Evolutionary conservation across 129 eudicot species (phyloP).

Genomic region (Flaveria robusta): DNA sequence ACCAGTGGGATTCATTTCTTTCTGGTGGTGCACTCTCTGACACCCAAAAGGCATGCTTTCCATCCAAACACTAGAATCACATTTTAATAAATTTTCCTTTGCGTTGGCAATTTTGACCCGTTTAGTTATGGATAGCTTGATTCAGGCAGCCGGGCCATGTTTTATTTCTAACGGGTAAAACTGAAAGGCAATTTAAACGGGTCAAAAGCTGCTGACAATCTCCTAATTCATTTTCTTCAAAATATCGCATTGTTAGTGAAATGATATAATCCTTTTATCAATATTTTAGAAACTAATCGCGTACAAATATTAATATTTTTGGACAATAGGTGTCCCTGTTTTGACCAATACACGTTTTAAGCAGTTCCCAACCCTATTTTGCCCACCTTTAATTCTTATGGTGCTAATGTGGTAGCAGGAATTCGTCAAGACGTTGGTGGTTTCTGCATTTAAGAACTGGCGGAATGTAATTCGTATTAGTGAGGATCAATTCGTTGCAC

Average conservation of each 20-base stretch:
- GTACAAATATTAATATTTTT: not conserved
- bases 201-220: not conserved
- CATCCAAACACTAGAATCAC: constrained; percentile 7
- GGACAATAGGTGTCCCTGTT: not conserved
- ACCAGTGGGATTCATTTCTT: constrained; percentile 22
- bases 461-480: constrained; percentile 34
- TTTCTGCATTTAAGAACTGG: constrained; percentile 49
- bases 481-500: constrained; percentile 24
- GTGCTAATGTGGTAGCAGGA: constrained; percentile 43
- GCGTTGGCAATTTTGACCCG: not conserved
- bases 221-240: not conserved
- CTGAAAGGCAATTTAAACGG: not conserved
- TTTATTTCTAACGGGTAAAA: not conserved
- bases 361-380: not conserved
- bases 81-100: not conserved
- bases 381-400: not conserved
- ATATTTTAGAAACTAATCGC: not conserved
- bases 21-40: constrained; percentile 35
- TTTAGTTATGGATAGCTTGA: not conserved
- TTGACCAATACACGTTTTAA: not conserved
- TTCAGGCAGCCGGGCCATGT: not conserved
- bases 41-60: constrained; percentile 49
- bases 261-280: not conserved
- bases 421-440: constrained; percentile 40
- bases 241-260: not conserved